Evolutionary conservation across 73 alveolate species (phyloP).

Genomic region (Halteria grandinella): DNA sequence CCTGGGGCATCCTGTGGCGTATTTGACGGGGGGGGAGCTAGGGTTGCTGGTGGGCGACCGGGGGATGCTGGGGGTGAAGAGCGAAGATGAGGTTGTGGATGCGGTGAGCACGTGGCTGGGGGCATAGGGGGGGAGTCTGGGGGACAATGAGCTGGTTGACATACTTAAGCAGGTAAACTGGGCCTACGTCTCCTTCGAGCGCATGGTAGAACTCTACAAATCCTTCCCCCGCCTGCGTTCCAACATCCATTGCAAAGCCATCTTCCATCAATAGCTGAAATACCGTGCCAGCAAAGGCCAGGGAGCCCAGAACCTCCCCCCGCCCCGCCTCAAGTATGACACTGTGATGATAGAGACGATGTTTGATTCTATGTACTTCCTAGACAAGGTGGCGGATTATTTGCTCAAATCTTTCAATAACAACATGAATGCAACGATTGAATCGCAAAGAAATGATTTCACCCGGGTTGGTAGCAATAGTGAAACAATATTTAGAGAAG

Average conservation of each 20-base stretch:
- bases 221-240: constrained; percentile 1
- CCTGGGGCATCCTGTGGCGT: too few relatives aligned
- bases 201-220: constrained; percentile 35
- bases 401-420: constrained; percentile 2
- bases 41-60: constrained; percentile 10
- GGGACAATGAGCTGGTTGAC: constrained; percentile 13
- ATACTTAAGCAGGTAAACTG: constrained; percentile 22
- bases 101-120: constrained; percentile 11
- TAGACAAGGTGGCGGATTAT: constrained; percentile 47
- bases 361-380: constrained; percentile 39
- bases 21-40: constrained; percentile 9
- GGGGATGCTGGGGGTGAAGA: constrained; percentile 27
- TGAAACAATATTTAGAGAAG: too few relatives aligned
- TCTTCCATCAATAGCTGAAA: constrained; percentile 12
- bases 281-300: constrained; percentile 47
- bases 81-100: constrained; percentile 50
- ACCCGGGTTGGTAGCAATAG: too few relatives aligned
- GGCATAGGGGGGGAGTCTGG: neutral
- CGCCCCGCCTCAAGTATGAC: constrained; percentile 33
- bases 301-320: too few relatives aligned
- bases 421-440: neutral
- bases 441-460: too few relatives aligned
- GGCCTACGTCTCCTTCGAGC: constrained; percentile 53
- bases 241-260: constrained; percentile 9
- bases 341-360: constrained; percentile 52